Evolutionary conservation across 495 filamentous ascomycete species (phyloP).

Genomic region (Usnea hakonensis): DNA sequence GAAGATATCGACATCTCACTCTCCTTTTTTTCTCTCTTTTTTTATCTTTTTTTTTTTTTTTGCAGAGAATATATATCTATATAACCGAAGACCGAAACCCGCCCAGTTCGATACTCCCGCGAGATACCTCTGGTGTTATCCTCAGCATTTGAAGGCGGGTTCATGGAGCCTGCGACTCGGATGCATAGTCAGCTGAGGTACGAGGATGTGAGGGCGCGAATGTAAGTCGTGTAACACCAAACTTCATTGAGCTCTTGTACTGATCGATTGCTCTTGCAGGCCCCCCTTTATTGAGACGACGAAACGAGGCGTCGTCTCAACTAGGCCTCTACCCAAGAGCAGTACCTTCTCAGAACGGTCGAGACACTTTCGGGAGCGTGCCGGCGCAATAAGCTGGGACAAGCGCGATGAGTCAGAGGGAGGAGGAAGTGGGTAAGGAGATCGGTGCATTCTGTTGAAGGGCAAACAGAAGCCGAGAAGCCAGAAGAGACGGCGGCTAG

Average conservation of each 20-base stretch:
- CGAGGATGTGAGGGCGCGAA: not conserved
- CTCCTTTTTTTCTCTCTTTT: too few relatives aligned
- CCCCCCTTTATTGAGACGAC: not conserved
- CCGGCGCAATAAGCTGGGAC: not conserved
- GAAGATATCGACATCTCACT: too few relatives aligned
- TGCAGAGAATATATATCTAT: too few relatives aligned
- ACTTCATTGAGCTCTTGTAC: not conserved
- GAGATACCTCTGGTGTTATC: constrained; percentile 4
- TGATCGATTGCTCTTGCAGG: not conserved
- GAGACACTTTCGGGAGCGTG: not conserved
- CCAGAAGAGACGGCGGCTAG: too few relatives aligned
- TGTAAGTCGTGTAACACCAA: not conserved
- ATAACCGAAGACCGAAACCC: too few relatives aligned
- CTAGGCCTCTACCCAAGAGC: not conserved
- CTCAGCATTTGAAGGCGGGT: constrained; percentile 6
- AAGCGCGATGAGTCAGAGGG: not conserved
- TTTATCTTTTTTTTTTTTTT: too few relatives aligned
- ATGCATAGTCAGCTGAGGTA: not conserved
- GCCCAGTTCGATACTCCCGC: not conserved
- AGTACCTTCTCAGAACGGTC: not conserved
- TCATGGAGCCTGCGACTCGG: constrained; percentile 5
- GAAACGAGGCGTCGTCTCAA: not conserved
- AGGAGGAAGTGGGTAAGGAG: too few relatives aligned
- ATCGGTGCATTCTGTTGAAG: too few relatives aligned
- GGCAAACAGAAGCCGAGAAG: too few relatives aligned